Percentiles rank a stretch among this genome's conserved stretches.
Conservation (phyloP, 2,329 filamentous ascomycete species). For the Fusarium praegraminearum region DNA sequence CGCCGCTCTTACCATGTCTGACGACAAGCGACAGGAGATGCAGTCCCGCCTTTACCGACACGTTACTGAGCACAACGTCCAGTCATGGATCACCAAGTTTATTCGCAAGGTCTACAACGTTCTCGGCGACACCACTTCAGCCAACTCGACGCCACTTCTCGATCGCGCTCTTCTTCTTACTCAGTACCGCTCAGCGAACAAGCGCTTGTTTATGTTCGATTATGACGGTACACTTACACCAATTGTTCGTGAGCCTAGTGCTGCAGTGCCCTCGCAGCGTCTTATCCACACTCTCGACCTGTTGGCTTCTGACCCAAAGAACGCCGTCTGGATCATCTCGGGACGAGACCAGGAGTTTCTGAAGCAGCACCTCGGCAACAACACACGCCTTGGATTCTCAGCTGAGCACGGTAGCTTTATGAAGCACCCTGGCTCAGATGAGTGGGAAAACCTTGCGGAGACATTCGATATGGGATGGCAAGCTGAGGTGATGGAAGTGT, state of each 20-base stretch:
- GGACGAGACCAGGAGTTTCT: conserved; percentile 94
- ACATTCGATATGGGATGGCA: conserved; percentile 94
- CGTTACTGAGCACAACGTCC: conserved; percentile 86
- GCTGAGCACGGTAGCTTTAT: conserved; percentile 98
- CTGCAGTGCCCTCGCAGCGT: conserved; percentile 87
- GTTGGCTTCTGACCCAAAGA: conserved; percentile 82
- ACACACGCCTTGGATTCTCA: conserved; percentile 88
- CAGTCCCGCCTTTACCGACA: conserved; percentile 83
- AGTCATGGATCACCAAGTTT: conserved; percentile 85
- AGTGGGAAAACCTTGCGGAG: conserved; percentile 92
- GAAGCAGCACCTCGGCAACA: conserved; percentile 91
- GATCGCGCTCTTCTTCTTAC: conserved; percentile 78
- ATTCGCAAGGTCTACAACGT: conserved; percentile 84
- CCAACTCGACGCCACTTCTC: conserved; percentile 82
- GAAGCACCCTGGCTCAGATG: conserved; percentile 77
- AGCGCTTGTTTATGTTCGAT: conserved; percentile 97
- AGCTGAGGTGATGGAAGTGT: conserved; percentile 82
- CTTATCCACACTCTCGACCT: conserved; percentile 83
- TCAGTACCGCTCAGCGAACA: conserved; percentile 79
- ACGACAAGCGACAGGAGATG: conserved; percentile 73
- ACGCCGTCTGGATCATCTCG: conserved; percentile 98
- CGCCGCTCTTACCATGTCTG: conserved; percentile 80
- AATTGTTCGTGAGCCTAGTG: conserved; percentile 91
- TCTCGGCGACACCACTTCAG: conserved; percentile 79
- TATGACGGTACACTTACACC: conserved; percentile 97